A percentile compares a stretch with the other conserved stretches of the same genome.
These are phyloP conservation scores for Microdochium trichocladiopsis DNA, from an alignment of 2,329 filamentous ascomycete species.

Conservation along the genomic window DNA sequence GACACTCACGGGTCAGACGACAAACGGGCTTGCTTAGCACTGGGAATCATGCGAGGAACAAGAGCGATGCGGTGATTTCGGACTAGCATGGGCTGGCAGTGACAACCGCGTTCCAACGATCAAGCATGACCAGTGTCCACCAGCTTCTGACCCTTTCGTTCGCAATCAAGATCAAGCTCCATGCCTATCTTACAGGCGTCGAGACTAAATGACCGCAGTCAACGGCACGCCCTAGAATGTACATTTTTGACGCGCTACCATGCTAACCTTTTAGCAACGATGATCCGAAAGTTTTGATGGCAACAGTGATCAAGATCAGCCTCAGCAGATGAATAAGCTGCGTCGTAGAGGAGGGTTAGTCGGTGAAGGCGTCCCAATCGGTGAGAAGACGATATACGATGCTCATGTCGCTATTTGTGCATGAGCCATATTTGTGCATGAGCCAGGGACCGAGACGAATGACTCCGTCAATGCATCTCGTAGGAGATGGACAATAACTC, in stretches of 20 bases:
- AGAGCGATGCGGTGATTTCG: constrained; percentile 55
- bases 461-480: constrained; percentile 58
- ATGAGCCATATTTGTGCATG: no score
- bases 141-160: constrained; percentile 59
- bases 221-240: constrained; percentile 58
- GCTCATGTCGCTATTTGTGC: constrained; percentile 32
- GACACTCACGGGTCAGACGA: constrained; percentile 55
- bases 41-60: constrained; percentile 48
- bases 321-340: constrained; percentile 59
- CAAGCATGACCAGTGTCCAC: constrained; percentile 66
- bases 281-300: constrained; percentile 51
- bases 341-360: constrained; percentile 27
- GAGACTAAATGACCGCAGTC: constrained; percentile 44
- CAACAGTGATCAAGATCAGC: constrained; percentile 58
- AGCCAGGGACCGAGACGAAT: constrained; percentile 30
- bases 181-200: constrained; percentile 25
- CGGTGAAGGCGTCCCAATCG: constrained; percentile 41
- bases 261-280: constrained; percentile 29
- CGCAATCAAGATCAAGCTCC: constrained; percentile 48
- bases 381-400: constrained; percentile 38
- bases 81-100: constrained; percentile 57
- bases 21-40: constrained; percentile 58
- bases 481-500: constrained; percentile 46
- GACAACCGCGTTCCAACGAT: constrained; percentile 67
- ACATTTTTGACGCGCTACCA: constrained; percentile 40